Conservation (phyloP, 2,329 filamentous ascomycete species). For the Talaromyces funiculosus region DNA sequence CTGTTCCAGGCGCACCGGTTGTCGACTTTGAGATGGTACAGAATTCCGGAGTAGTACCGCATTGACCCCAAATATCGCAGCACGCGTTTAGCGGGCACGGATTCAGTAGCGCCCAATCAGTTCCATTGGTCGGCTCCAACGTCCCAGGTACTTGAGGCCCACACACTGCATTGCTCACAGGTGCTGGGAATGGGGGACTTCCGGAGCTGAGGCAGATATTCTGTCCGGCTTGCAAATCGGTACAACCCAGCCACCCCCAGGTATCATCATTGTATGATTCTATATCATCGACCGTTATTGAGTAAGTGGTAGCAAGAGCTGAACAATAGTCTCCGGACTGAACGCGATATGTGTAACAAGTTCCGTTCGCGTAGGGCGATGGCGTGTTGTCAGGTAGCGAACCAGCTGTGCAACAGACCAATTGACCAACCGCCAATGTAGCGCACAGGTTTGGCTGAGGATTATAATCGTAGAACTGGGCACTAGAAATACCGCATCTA, state of each 20-base stretch:
- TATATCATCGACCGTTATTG: constrained; percentile 17
- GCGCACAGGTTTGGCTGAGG: no score
- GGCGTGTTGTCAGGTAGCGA: no score
- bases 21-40: constrained; percentile 25
- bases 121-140: not conserved
- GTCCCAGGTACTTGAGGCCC: constrained; percentile 39
- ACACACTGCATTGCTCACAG: constrained; percentile 32
- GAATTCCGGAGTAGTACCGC: constrained; percentile 39
- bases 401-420: no score
- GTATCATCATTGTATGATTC: constrained; percentile 34
- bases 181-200: constrained; percentile 31
- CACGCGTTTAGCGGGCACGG: constrained; percentile 38
- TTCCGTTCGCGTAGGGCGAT: no score
- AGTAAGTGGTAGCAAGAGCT: no score
- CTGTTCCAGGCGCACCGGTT: constrained; percentile 34
- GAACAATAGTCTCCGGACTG: no score
- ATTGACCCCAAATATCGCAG: constrained; percentile 41
- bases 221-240: constrained; percentile 20
- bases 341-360: no score
- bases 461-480: no score
- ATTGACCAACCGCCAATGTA: no score
- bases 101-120: constrained; percentile 29
- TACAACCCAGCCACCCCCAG: constrained; percentile 39
- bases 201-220: constrained; percentile 36
- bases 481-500: no score